These are phyloP conservation scores for Dryas alaskensis DNA, from an alignment of 306 rosid genomes.

Conservation along the genomic window DNA sequence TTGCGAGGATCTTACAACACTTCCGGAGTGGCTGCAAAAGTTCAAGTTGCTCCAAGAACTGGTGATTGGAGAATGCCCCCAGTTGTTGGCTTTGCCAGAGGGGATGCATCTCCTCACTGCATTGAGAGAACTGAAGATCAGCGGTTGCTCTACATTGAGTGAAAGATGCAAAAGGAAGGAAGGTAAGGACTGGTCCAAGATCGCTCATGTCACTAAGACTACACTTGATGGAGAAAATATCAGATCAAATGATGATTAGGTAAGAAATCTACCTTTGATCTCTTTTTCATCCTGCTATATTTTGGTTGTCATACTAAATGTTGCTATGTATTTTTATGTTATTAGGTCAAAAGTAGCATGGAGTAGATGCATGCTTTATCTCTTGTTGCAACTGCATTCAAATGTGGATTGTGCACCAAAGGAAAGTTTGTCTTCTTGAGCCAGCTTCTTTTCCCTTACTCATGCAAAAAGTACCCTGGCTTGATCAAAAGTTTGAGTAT, in stretches of 20 bases:
- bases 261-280: neutral
- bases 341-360: no score
- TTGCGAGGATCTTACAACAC: neutral
- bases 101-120: conserved; percentile 7
- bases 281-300: neutral
- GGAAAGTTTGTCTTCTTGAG: no score
- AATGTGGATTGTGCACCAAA: no score
- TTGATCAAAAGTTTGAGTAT: no score
- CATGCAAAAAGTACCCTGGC: no score
- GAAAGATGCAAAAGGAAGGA: neutral
- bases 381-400: no score
- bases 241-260: conserved; percentile 8
- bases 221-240: conserved; percentile 3
- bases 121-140: conserved; percentile 7
- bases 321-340: conserved; percentile 7
- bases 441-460: no score
- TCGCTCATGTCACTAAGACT: neutral
- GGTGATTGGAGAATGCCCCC: conserved; percentile 3
- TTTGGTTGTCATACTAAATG: neutral
- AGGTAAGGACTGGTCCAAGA: conserved; percentile 12
- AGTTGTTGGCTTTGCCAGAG: conserved; percentile 3
- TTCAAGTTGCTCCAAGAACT: neutral
- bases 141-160: neutral
- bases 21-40: conserved; percentile 17
- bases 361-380: no score